Base-by-base conservation (phyloP, 1,139 yeast species). In the Waltiozyma sp. region DNA sequence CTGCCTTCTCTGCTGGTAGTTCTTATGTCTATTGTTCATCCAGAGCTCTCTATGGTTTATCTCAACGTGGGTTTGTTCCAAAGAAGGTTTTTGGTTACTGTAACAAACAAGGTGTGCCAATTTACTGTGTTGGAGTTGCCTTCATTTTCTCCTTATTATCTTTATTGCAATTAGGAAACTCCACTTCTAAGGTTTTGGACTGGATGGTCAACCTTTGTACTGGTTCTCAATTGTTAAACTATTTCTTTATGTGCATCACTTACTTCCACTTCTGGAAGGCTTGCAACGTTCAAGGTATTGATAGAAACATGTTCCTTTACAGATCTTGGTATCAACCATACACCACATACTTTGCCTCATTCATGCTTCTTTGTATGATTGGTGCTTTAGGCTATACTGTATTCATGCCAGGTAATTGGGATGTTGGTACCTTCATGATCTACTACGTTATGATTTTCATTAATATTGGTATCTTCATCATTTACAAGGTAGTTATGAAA, bases 171-270 rank as follows among this genome's bases (percentile, higher is more conserved):
- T 70, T 80, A 19, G 62, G 72, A 18, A 59, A 61, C n/a, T 62
- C 68, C 43, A 91, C 95, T 41, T 66, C 68, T 28, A 67, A 72
- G n/a, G 96, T 88, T 9, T 89, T 88, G 66, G 65, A 72, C 53
- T 89, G 95, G 89, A 73, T 89, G 50, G 73, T 87, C 53, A 86
- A 85, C 63, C 79, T 89, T 51, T 74, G 87, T 33, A 84, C 87
- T 21, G 81, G 82, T 40, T 79, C 88, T 6, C 89, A 89, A 41
- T 69, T 81, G 53, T 77, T 81, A 50, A 73, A 84, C 8, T 82
- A 91, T 89, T 73, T 80, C 44, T 73, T 77, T 62, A 81, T 82
- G 47, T 70, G 80, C 9, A 61, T 72, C 42, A 70, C 84, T 38
- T 89, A 81, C 58, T 65, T 82, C 43, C 68, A 86, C 57, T 82